Evolutionary conservation across 768 basidiomycete genomes (phyloP).

Genomic region (Mycena latifolia): DNA sequence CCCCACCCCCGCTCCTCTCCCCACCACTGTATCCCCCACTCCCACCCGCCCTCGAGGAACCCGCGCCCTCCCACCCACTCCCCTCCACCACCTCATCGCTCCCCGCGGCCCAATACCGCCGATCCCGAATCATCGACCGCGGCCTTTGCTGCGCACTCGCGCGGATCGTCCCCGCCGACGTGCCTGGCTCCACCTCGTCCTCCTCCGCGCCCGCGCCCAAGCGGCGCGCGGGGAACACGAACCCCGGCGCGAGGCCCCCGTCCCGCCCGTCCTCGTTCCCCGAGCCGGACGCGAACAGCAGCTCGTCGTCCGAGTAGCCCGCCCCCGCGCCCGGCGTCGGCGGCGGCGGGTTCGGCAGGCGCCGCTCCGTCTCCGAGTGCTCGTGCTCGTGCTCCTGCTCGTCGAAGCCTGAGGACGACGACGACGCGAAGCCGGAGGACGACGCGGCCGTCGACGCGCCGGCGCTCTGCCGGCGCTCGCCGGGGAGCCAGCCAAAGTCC

Average conservation of each 20-base stretch:
- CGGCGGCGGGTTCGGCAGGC: too few species aligned
- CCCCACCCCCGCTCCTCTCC: constrained; percentile 30
- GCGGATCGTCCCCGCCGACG: constrained; percentile 60
- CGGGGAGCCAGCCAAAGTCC: constrained; percentile 32
- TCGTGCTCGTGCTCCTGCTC: too few species aligned
- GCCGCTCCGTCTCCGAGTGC: too few species aligned
- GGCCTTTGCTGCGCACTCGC: constrained; percentile 36
- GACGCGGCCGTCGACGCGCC: neutral
- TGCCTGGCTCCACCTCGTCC: constrained; percentile 55
- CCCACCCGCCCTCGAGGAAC: constrained; percentile 26
- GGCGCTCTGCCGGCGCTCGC: constrained; percentile 10
- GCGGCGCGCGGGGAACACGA: constrained; percentile 20
- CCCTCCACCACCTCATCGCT: constrained; percentile 43
- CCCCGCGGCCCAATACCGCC: constrained; percentile 39
- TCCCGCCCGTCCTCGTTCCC: too few species aligned
- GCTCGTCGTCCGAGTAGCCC: constrained; percentile 35
- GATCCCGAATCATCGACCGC: constrained; percentile 17
- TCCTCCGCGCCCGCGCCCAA: constrained; percentile 10
- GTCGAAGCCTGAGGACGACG: too few species aligned
- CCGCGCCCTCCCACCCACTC: constrained; percentile 37
- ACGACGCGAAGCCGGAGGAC: neutral
- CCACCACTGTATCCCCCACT: constrained; percentile 34
- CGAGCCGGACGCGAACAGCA: neutral
- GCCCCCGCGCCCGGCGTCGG: neutral
- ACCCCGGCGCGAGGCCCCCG: neutral